A percentile compares a stretch with the other conserved stretches of the same genome.
These are phyloP conservation scores for Erythrobasidium hasegawianum DNA, from an alignment of 1,284 basidiomycete genomes.

Conservation along the genomic window DNA sequence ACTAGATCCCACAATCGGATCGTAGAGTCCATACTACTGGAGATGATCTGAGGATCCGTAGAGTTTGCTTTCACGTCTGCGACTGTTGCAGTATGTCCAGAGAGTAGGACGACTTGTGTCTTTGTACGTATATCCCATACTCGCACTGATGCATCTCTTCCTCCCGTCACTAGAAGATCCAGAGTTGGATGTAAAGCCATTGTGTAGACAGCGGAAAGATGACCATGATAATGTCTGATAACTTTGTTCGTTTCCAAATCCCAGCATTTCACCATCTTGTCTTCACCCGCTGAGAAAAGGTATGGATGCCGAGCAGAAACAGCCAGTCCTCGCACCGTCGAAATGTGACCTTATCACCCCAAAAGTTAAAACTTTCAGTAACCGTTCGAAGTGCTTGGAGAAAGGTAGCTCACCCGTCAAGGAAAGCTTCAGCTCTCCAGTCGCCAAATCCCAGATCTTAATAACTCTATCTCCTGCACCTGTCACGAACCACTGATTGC, in stretches of 20 bases:
- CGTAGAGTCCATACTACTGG: constrained; percentile 96
- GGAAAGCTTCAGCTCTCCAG: constrained; percentile 88
- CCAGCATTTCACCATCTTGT: constrained; percentile 99
- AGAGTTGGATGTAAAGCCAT: constrained; percentile 88
- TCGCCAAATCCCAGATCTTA: constrained; percentile 99
- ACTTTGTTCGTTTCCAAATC: constrained; percentile 96
- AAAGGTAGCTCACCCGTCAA: constrained; percentile 57
- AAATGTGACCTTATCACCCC: constrained; percentile 89
- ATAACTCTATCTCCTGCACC: constrained; percentile 97
- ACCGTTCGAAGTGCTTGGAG: no score
- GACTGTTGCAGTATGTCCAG: constrained; percentile 90
- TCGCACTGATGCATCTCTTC: constrained; percentile 89
- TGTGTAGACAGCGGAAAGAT: constrained; percentile 91
- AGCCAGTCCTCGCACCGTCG: constrained; percentile 88
- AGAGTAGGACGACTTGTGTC: constrained; percentile 86
- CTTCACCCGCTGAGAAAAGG: constrained; percentile 93
- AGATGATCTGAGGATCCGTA: constrained; percentile 94
- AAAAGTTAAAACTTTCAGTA: no score
- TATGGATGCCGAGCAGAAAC: constrained; percentile 92
- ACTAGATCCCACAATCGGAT: constrained; percentile 96
- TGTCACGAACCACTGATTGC: constrained; percentile 97
- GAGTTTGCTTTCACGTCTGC: constrained; percentile 93
- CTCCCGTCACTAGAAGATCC: constrained; percentile 88
- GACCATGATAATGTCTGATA: constrained; percentile 95
- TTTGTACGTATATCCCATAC: constrained; percentile 99